Evolutionary conservation across 257 asterid genomes (phyloP).

Genomic region (Solanum habrochaites): DNA sequence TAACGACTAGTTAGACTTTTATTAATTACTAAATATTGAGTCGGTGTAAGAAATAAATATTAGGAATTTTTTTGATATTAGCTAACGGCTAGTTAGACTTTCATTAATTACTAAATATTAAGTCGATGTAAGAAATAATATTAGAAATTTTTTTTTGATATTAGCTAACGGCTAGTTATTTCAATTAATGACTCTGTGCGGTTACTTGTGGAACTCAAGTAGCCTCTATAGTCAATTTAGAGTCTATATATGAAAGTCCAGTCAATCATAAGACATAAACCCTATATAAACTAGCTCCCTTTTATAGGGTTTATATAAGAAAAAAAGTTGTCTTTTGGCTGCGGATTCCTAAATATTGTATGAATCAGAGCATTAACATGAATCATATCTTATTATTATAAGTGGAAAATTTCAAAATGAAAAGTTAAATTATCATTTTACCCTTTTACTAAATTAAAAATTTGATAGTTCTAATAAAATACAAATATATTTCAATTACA

Average conservation of each 20-base stretch:
- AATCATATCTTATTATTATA: too few relatives aligned
- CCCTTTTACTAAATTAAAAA: too few relatives aligned
- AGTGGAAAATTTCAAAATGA: fast-evolving
- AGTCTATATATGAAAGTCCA: background rate
- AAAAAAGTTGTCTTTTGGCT: too few relatives aligned
- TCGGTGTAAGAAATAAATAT: too few relatives aligned
- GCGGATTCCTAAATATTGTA: too few relatives aligned
- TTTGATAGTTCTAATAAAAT: too few relatives aligned
- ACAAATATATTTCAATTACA: too few relatives aligned
- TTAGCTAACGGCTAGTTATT: background rate
- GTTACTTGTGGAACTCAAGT: background rate
- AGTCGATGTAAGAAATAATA: background rate
- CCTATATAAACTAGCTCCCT: background rate
- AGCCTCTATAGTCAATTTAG: background rate
- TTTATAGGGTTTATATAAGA: too few relatives aligned
- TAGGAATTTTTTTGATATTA: too few relatives aligned
- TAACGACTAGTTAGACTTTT: background rate
- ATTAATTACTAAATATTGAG: background rate
- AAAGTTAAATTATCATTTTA: too few relatives aligned
- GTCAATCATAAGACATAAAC: background rate
- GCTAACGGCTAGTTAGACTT: background rate
- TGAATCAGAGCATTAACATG: too few relatives aligned
- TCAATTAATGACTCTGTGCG: background rate
- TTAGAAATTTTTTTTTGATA: too few relatives aligned
- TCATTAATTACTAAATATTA: background rate